Evolutionary conservation across 768 basidiomycete species (phyloP).

Genomic region (Kwoniella shandongensis): DNA sequence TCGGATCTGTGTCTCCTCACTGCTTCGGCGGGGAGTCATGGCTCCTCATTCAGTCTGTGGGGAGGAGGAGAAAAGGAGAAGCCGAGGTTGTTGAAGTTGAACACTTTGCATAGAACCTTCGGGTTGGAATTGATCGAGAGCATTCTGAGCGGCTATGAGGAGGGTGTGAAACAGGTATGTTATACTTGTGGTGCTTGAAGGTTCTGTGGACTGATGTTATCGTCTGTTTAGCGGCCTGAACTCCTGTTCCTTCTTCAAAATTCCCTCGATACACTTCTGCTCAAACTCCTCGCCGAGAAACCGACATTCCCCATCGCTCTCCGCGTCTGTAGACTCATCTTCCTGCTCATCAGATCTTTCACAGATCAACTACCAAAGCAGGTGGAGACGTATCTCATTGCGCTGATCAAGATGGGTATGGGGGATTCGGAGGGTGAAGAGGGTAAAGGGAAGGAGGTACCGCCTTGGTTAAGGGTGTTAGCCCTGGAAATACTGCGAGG

Average conservation of each 20-base stretch:
- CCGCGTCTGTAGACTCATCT: constrained; percentile 88
- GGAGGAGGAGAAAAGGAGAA: constrained; percentile 56
- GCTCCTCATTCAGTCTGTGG: constrained; percentile 22
- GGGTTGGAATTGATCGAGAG: constrained; percentile 97
- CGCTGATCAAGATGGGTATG: constrained; percentile 56
- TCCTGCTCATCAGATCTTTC: constrained; percentile 88
- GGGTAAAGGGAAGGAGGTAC: constrained; percentile 47
- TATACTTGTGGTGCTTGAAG: neutral
- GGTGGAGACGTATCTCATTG: constrained; percentile 78
- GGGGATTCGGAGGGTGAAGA: constrained; percentile 48
- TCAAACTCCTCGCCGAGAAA: constrained; percentile 80
- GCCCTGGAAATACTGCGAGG: constrained; percentile 91
- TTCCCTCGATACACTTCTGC: constrained; percentile 84
- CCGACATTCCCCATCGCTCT: constrained; percentile 78
- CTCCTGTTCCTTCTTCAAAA: constrained; percentile 81
- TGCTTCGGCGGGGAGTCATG: constrained; percentile 42
- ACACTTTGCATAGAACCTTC: constrained; percentile 84
- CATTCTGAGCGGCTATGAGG: constrained; percentile 63
- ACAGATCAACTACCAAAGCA: constrained; percentile 75
- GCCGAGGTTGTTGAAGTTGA: constrained; percentile 76
- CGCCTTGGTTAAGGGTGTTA: constrained; percentile 84
- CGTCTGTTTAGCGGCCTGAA: constrained; percentile 67
- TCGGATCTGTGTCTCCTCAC: constrained; percentile 86
- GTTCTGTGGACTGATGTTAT: constrained; percentile 1
- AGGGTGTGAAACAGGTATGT: constrained; percentile 62